Evolutionary conservation across 2,329 filamentous ascomycete species (phyloP).

Genomic region (Monosporascus cannonballus): DNA sequence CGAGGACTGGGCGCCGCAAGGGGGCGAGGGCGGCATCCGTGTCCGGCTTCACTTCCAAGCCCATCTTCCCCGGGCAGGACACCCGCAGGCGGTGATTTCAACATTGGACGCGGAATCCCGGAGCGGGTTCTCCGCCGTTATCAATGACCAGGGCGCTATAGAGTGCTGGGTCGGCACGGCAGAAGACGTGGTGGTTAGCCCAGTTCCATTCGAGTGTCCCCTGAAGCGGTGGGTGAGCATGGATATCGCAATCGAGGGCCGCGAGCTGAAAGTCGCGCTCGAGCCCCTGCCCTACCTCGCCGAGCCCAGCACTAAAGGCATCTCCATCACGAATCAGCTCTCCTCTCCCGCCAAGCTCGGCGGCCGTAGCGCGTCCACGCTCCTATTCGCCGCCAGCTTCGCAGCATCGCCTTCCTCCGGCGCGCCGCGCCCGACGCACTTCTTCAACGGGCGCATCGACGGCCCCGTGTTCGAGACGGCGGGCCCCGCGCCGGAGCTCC

Average conservation of each 20-base stretch:
- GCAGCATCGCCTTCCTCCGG: background rate
- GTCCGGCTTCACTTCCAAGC: conserved; percentile 9
- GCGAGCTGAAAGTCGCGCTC: background rate
- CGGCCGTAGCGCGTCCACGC: background rate
- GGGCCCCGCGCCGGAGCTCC: background rate
- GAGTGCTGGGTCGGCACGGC: background rate
- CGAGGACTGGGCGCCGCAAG: background rate
- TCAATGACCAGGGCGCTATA: background rate
- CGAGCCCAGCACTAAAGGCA: background rate
- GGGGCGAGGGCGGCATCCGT: conserved; percentile 1
- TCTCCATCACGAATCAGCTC: background rate
- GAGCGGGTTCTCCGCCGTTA: background rate
- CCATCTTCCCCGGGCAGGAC: conserved; percentile 2
- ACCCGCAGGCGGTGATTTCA: conserved; percentile 6
- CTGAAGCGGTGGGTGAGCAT: background rate
- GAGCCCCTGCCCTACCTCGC: background rate
- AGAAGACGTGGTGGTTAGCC: background rate
- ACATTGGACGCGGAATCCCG: background rate
- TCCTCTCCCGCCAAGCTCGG: background rate
- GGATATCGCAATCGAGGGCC: background rate
- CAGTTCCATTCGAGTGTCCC: background rate
- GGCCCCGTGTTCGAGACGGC: conserved; percentile 1
- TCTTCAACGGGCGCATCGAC: conserved; percentile 16
- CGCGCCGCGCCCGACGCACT: conserved; percentile 3
- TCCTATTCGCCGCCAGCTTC: conserved; percentile 1